phyloP scores from a whole-genome alignment of 1,139 yeast genomes.

The Saccharomyces hybrid region DNA sequence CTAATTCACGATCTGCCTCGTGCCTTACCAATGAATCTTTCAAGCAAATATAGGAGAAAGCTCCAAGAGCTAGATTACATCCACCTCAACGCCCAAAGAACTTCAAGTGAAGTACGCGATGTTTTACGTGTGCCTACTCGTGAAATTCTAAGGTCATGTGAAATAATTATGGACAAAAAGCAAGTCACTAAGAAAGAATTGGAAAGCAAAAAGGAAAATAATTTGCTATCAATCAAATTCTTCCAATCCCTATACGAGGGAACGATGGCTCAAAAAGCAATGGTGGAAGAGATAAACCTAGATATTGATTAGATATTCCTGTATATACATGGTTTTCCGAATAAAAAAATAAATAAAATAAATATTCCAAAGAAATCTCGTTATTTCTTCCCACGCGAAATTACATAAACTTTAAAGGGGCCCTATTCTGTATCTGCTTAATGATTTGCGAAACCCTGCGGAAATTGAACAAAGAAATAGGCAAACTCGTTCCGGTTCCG shows the following conservation, averaged over 20 bases:
- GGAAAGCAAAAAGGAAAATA: slow-evolving; percentile 44
- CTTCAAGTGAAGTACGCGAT: slow-evolving; percentile 73
- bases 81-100: slow-evolving; percentile 67
- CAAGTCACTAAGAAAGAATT: slow-evolving; percentile 21
- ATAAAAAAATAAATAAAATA: neutral
- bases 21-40: slow-evolving; percentile 80
- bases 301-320: slow-evolving; percentile 35
- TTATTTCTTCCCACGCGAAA: neutral
- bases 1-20: slow-evolving; percentile 75
- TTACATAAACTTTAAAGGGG: neutral
- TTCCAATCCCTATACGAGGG: slow-evolving; percentile 49
- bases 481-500: slow-evolving; percentile 2
- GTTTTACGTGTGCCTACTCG: slow-evolving; percentile 78
- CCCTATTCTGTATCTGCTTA: neutral
- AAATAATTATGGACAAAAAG: slow-evolving; percentile 31
- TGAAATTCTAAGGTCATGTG: slow-evolving; percentile 75
- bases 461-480: neutral
- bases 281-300: slow-evolving; percentile 46
- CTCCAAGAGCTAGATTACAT: slow-evolving; percentile 65
- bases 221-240: slow-evolving; percentile 52
- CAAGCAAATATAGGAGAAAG: slow-evolving; percentile 58
- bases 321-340: neutral
- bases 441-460: neutral
- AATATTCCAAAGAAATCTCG: neutral
- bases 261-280: slow-evolving; percentile 40